Conservation (phyloP, 495 filamentous ascomycete species). For the Achaetomiella virescens region DNA sequence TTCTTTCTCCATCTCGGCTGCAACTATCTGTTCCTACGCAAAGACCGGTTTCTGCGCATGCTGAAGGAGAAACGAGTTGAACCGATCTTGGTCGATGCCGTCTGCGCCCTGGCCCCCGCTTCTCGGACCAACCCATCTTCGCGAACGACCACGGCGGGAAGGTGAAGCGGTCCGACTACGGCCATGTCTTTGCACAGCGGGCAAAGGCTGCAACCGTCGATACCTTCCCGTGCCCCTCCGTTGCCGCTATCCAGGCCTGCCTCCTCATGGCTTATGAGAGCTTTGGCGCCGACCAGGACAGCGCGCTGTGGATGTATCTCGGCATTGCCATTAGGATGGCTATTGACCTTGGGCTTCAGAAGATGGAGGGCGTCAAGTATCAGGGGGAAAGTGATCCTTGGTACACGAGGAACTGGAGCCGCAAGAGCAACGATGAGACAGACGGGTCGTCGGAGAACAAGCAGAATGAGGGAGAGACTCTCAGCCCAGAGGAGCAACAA, state of each 20-base stretch:
- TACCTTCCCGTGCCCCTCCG: conserved; percentile 68
- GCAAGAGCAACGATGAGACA: conserved; percentile 25
- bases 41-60: conserved; percentile 59
- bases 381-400: conserved; percentile 52
- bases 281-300: conserved; percentile 79
- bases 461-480: conserved; percentile 34
- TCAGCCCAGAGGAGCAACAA: conserved; percentile 51
- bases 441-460: conserved; percentile 29
- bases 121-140: conserved; percentile 62
- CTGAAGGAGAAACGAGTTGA: conserved; percentile 74
- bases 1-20: conserved; percentile 76
- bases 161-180: conserved; percentile 52
- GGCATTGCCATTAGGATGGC: conserved; percentile 82
- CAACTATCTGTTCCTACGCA: conserved; percentile 74
- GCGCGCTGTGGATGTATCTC: conserved; percentile 85
- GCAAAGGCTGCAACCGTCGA: conserved; percentile 70
- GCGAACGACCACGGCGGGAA: conserved; percentile 51
- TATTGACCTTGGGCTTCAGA: conserved; percentile 75
- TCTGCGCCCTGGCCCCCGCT: conserved; percentile 75
- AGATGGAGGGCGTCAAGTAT: conserved; percentile 65
- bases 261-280: conserved; percentile 78
- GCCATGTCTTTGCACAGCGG: conserved; percentile 69
- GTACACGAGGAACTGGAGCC: conserved; percentile 37
- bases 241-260: conserved; percentile 73
- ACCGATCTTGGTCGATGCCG: conserved; percentile 78